phyloP scores from a whole-genome alignment of 768 basidiomycete species.

The Collybia sp. region DNA sequence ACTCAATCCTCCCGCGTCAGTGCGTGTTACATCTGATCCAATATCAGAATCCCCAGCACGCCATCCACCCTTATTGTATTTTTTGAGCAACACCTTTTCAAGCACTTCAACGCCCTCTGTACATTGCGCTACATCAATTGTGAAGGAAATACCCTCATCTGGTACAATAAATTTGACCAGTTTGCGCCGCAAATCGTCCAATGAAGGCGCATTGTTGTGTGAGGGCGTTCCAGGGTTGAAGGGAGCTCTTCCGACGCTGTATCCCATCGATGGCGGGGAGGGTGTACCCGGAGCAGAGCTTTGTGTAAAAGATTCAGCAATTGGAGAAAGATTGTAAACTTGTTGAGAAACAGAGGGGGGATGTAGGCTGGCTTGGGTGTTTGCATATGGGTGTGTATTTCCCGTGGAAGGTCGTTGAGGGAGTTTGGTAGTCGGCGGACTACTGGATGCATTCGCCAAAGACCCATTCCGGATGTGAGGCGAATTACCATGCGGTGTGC shows the following conservation, averaged over 20 bases:
- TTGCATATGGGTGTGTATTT: constrained; percentile 57
- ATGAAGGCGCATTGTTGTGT: constrained; percentile 40
- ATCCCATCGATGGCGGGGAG: constrained; percentile 45
- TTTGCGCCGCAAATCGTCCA: constrained; percentile 79
- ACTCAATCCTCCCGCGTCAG: constrained; percentile 68
- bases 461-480: constrained; percentile 53
- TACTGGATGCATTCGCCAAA: constrained; percentile 37
- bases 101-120: constrained; percentile 81
- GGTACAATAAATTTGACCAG: constrained; percentile 85
- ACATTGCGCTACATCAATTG: constrained; percentile 80
- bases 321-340: constrained; percentile 59
- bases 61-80: constrained; percentile 68
- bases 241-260: constrained; percentile 57
- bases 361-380: constrained; percentile 40
- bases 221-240: constrained; percentile 44
- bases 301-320: constrained; percentile 57
- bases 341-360: constrained; percentile 24
- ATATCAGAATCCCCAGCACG: constrained; percentile 38
- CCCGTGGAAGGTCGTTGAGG: constrained; percentile 40
- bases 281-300: constrained; percentile 32
- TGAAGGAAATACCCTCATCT: constrained; percentile 73
- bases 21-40: constrained; percentile 51
- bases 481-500: constrained; percentile 14
- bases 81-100: constrained; percentile 76
- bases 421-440: constrained; percentile 32